Conservation (phyloP, 768 basidiomycete genomes). For the Boletellus ananiceps region DNA sequence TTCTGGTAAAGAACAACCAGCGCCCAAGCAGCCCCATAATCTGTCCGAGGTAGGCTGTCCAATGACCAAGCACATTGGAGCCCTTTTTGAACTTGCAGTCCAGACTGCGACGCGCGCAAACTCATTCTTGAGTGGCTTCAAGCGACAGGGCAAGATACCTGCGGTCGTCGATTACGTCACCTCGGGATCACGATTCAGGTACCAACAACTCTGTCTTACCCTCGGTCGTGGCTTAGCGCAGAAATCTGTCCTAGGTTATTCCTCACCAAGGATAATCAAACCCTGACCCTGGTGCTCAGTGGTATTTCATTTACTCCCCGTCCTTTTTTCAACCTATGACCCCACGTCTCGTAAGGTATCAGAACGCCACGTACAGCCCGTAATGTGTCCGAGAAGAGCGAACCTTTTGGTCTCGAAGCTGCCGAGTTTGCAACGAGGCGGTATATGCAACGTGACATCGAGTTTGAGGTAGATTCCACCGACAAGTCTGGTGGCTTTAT, state of each 20-base stretch:
- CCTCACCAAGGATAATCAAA: conserved; percentile 89
- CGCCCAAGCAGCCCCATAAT: conserved; percentile 80
- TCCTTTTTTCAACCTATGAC: background rate
- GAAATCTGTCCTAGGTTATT: conserved; percentile 51
- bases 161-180: conserved; percentile 93
- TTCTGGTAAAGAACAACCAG: conserved; percentile 81
- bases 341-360: conserved; percentile 54
- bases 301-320: conserved; percentile 38
- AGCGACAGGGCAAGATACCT: conserved; percentile 76
- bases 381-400: conserved; percentile 74
- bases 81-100: conserved; percentile 1
- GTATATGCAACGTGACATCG: conserved; percentile 93
- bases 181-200: conserved; percentile 96
- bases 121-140: conserved; percentile 88
- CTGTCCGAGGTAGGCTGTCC: conserved; percentile 71
- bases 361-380: conserved; percentile 87
- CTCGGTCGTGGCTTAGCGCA: background rate
- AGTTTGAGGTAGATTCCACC: conserved; percentile 83
- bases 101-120: conserved; percentile 70
- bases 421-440: conserved; percentile 70
- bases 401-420: conserved; percentile 84
- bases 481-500: conserved; percentile 98
- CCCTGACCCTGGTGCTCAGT: conserved; percentile 85
- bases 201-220: conserved; percentile 13
- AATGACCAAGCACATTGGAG: background rate